Conservation (phyloP, 2,329 filamentous ascomycete genomes). For the Trichoderma sp. region DNA sequence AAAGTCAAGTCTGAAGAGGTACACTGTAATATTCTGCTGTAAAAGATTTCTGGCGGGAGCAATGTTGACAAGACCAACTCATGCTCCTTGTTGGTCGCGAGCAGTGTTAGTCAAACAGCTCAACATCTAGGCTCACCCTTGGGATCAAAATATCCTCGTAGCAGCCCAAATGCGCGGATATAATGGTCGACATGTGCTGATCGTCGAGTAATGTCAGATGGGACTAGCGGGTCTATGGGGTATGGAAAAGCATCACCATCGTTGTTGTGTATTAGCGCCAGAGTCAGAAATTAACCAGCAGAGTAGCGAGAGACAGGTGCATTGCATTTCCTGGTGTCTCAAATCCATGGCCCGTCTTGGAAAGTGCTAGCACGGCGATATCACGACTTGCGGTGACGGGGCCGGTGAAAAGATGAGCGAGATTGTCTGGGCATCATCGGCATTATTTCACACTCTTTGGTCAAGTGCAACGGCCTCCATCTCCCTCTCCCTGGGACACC, state of each 20-base stretch:
- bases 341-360: not conserved
- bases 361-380: not conserved
- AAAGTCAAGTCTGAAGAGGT: not conserved
- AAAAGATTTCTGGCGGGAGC: not conserved
- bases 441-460: not conserved
- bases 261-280: conserved; percentile 1
- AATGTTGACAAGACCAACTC: not conserved
- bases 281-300: conserved; percentile 10
- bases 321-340: conserved; percentile 12
- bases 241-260: not conserved
- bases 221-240: not conserved
- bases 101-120: not conserved
- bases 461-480: not conserved
- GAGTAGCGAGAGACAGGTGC: conserved; percentile 10
- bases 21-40: not conserved
- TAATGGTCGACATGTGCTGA: not conserved
- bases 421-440: not conserved
- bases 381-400: not conserved
- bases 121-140: not conserved
- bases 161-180: not conserved
- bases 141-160: not conserved
- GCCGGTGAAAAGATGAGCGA: not conserved
- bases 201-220: not conserved
- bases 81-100: not conserved
- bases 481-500: not conserved